Evolutionary conservation across 192 early-diverging fungal species (phyloP), one percentile per base, ranked within the genome.

Genomic region (Thamnidium elegans): DNA sequence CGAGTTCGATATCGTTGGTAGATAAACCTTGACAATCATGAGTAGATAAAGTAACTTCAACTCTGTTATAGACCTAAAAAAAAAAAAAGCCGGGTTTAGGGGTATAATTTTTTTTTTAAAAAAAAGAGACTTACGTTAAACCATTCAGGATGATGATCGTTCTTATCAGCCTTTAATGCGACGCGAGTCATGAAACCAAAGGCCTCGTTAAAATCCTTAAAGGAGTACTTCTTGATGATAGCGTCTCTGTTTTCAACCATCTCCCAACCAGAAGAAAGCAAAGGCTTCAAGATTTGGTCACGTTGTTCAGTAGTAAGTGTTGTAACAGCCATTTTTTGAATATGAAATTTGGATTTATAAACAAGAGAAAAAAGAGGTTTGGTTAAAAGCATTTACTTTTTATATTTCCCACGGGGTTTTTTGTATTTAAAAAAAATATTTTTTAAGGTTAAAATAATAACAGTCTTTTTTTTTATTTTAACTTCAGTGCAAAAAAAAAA

Each of bases 111-210:
- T n/a, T n/a, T n/a, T n/a, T n/a, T n/a, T 39, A 46, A 15, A 13
- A 8, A 54, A 15, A 51, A 13, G 19, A 15, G 44, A 71, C 78
- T 62, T 79, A 88, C 86, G 71, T 93, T 93, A 71, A 91, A 91
- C 91, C 91, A 92, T 73, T 97, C 96, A 20, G 96, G 96, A 66
- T 99, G 96, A 75, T 99, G 96, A 66, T 95, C 91, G 72, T 86
- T 81, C 74, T 92, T 94, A 50, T 99, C 97, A 36, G 94, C 94
- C 36, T 79, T 78, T 39, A 95, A 79, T 34, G 94, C 97, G 7
- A 97, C 90, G 11, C 87, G 74, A 9, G 92, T 84, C 97, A 99
- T 99, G 77, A 99, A 99, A 5, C 88, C 89, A 81, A 94, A 99
- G 6, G 94, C 94, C 53, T 85, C 81, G 75, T 81, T 86, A 70